phyloP scores from a whole-genome alignment of 176 grass and related monocot species.

The Bolboschoenus planiculmis region DNA sequence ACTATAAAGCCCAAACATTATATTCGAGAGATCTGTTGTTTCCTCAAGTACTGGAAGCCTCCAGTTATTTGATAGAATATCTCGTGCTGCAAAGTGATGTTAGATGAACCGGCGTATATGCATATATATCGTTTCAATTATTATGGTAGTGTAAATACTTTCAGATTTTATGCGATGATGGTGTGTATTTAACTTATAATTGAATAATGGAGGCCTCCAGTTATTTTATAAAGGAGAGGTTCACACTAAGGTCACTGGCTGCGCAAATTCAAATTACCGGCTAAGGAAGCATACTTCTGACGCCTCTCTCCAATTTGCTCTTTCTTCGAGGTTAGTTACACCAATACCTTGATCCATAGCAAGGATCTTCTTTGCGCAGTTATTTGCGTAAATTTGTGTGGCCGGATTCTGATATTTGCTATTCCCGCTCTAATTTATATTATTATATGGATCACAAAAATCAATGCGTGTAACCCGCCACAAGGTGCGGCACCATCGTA shows the following conservation, averaged over 20 bases:
- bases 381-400: not conserved
- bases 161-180: not conserved
- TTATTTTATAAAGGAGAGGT: not conserved
- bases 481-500: not conserved
- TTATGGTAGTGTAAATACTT: not conserved
- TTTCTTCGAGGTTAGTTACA: conserved; percentile 26
- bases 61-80: not conserved
- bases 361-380: not conserved
- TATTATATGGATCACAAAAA: not conserved
- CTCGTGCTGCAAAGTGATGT: not conserved
- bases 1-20: not conserved
- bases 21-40: not conserved
- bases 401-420: not conserved
- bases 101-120: not conserved
- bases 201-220: not conserved
- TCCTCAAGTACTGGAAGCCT: not conserved
- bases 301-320: conserved; percentile 25
- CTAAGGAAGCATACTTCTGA: conserved; percentile 17
- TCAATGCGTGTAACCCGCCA: not conserved
- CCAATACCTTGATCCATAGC: conserved; percentile 2
- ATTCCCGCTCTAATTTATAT: not conserved
- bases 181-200: not conserved
- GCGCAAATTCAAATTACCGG: conserved; percentile 24
- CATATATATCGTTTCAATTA: not conserved
- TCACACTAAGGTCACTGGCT: not conserved